A percentile compares a stretch with the other conserved stretches of the same genome.
Evolutionary conservation across 2,329 filamentous ascomycete genomes (phyloP).

Genomic region (Ustilaginoidea virens): DNA sequence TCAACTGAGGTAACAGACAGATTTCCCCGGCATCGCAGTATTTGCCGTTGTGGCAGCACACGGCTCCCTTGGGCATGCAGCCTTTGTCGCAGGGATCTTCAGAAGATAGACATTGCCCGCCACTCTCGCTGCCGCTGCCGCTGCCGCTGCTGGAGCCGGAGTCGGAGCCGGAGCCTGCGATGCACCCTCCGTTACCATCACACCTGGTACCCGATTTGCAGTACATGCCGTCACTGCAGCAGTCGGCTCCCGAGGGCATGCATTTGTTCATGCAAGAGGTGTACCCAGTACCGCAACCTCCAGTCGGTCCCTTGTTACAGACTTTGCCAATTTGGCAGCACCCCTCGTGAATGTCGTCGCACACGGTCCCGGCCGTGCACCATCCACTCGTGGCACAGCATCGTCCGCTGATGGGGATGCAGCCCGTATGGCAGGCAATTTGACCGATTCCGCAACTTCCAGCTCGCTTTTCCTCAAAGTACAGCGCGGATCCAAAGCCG

Average conservation of each 20-base stretch:
- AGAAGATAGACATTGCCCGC: background rate
- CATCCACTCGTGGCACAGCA: slow-evolving; percentile 1
- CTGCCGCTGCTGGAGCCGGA: background rate
- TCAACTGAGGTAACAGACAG: background rate
- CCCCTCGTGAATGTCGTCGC: background rate
- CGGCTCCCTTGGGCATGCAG: slow-evolving; percentile 1
- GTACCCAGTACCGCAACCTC: background rate
- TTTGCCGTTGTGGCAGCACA: slow-evolving; percentile 1
- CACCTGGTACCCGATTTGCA: slow-evolving; percentile 1
- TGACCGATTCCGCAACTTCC: background rate
- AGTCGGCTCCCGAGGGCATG: slow-evolving; percentile 1
- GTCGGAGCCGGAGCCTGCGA: background rate
- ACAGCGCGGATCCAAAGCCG: background rate
- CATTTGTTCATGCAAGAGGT: background rate
- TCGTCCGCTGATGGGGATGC: slow-evolving; percentile 1
- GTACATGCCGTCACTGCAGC: slow-evolving; percentile 2
- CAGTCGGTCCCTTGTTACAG: background rate
- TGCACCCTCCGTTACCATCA: background rate
- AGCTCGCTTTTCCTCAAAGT: background rate
- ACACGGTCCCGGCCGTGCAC: background rate
- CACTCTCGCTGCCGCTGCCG: background rate
- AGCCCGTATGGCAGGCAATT: slow-evolving; percentile 1
- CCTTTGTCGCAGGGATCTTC: background rate
- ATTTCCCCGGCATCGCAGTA: background rate
- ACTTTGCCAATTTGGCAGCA: slow-evolving; percentile 1